A percentile compares a stretch with the other conserved stretches of the same genome.
Evolutionary conservation across 345 rosid genomes (phyloP).

Genomic region (Salix koriyanagi): DNA sequence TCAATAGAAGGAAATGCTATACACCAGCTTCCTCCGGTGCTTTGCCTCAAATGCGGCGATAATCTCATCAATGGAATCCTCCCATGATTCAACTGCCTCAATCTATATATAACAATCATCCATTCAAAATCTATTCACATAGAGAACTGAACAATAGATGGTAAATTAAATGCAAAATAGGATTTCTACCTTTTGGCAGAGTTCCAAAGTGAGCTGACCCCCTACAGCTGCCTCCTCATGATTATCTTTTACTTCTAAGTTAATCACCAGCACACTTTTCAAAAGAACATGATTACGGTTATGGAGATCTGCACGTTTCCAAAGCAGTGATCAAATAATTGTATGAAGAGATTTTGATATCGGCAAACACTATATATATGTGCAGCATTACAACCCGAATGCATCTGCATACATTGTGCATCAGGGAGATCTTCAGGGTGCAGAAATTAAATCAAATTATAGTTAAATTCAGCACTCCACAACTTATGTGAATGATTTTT

Average conservation of each 20-base stretch:
- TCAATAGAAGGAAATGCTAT: conserved; percentile 78
- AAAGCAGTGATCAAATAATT: not conserved
- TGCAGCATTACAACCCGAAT: no score
- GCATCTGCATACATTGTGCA: no score
- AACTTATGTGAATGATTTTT: no score
- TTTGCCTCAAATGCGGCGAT: conserved; percentile 66
- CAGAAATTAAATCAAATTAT: no score
- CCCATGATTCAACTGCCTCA: conserved; percentile 80
- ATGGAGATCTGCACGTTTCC: conserved; percentile 60
- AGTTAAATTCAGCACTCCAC: no score
- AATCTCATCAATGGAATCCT: conserved; percentile 74
- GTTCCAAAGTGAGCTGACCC: conserved; percentile 73
- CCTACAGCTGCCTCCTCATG: conserved; percentile 96
- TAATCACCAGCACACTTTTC: conserved; percentile 74
- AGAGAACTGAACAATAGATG: not conserved
- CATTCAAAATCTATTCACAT: not conserved
- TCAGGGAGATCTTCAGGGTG: no score
- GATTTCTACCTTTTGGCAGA: conserved; percentile 67
- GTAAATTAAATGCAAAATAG: not conserved
- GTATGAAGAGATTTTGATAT: not conserved
- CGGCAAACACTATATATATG: not conserved
- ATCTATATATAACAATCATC: conserved; percentile 37
- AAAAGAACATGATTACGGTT: conserved; percentile 65
- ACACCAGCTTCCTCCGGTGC: conserved; percentile 68
- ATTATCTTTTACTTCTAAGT: conserved; percentile 96